Conservation (phyloP, 306 rosid species). For the Corylus avellana region DNA sequence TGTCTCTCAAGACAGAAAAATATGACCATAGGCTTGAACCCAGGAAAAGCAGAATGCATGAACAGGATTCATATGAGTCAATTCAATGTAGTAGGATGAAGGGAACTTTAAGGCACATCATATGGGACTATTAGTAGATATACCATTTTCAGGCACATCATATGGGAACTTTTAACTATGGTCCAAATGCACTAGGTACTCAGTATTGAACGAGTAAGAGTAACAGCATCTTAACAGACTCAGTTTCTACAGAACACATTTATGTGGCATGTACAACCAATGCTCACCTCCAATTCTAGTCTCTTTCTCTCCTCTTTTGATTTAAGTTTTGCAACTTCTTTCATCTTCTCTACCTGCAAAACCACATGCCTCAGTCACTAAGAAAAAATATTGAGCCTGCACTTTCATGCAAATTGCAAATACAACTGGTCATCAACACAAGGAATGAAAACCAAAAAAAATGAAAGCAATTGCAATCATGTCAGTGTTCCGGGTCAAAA, state of each 20-base stretch:
- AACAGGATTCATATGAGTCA: not conserved
- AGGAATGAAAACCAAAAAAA: not conserved
- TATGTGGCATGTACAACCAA: not conserved
- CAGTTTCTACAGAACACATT: not conserved
- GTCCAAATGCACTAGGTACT: not conserved
- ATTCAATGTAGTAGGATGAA: not conserved
- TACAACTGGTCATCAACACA: not conserved
- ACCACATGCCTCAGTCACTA: constrained; percentile 25
- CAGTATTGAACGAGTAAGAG: not conserved
- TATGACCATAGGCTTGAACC: not conserved
- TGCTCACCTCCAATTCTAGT: constrained; percentile 74
- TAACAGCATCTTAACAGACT: not conserved
- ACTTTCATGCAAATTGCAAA: not conserved
- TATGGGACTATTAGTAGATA: not conserved
- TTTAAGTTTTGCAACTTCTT: constrained; percentile 75
- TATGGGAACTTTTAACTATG: not conserved
- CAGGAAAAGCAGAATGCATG: not conserved
- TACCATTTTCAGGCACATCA: not conserved
- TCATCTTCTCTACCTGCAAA: constrained; percentile 82
- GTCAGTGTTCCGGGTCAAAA: no score
- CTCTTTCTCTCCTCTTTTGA: constrained; percentile 85
- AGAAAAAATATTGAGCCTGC: not conserved
- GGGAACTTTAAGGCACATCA: no score
- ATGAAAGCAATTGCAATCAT: no score
- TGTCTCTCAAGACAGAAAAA: not conserved